These are phyloP conservation scores for Gyromitra esculenta DNA, from an alignment of 2,329 filamentous ascomycete species.

Conservation along the genomic window DNA sequence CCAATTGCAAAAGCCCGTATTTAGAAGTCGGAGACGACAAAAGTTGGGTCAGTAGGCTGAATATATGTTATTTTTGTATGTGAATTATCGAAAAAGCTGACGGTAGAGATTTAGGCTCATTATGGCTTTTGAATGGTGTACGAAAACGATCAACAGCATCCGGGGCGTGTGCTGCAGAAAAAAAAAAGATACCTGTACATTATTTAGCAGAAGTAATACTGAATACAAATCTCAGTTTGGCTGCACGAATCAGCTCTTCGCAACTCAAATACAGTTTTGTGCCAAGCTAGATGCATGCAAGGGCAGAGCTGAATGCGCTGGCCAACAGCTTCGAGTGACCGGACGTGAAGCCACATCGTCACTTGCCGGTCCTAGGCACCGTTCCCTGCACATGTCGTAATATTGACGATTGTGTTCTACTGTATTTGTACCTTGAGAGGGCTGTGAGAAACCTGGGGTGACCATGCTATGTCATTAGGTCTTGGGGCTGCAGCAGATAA, in stretches of 20 bases:
- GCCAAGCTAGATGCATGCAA: slow-evolving; percentile 20
- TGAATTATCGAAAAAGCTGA: neutral
- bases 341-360: slow-evolving; percentile 28
- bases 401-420: neutral
- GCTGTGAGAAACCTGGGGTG: neutral
- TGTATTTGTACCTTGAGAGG: neutral
- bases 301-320: slow-evolving; percentile 34
- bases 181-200: neutral
- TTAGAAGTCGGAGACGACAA: slow-evolving; percentile 55
- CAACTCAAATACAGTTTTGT: slow-evolving; percentile 8
- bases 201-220: slow-evolving; percentile 15
- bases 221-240: neutral
- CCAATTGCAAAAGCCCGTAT: slow-evolving; percentile 55
- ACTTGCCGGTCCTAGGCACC: slow-evolving; percentile 4
- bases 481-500: neutral
- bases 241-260: slow-evolving; percentile 11
- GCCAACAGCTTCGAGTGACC: slow-evolving; percentile 35
- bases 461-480: neutral
- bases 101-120: slow-evolving; percentile 26
- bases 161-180: neutral
- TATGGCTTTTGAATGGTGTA: slow-evolving; percentile 24
- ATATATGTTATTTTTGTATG: neutral
- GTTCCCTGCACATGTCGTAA: neutral
- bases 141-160: neutral
- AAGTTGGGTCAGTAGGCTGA: slow-evolving; percentile 53